These are phyloP conservation scores for Naganishia antarctica DNA, from an alignment of 768 basidiomycete genomes.

Conservation along the genomic window DNA sequence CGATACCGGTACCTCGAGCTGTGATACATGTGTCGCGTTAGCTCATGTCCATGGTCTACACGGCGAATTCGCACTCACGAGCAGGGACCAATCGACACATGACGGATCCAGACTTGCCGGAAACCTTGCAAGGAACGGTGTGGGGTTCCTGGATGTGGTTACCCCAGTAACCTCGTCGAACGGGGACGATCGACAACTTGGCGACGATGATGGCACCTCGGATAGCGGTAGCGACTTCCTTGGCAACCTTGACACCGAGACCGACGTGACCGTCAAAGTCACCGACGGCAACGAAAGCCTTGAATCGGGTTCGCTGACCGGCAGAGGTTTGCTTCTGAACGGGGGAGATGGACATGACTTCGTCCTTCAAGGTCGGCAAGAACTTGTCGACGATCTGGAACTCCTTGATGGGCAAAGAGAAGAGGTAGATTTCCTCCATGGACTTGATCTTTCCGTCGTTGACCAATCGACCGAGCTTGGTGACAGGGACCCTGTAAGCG, in stretches of 20 bases:
- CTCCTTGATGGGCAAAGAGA: conserved; percentile 99
- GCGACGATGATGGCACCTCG: conserved; percentile 99
- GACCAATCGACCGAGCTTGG: conserved; percentile 97
- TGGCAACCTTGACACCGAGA: conserved; percentile 98
- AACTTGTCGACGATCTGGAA: conserved; percentile 99
- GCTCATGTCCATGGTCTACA: neutral
- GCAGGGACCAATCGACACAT: conserved; percentile 99
- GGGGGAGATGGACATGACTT: conserved; percentile 99
- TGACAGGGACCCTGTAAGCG: conserved; percentile 65
- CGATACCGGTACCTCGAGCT: conserved; percentile 95
- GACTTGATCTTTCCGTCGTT: conserved; percentile 99
- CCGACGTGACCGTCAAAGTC: conserved; percentile 98
- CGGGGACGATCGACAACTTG: conserved; percentile 95
- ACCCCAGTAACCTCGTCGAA: conserved; percentile 99
- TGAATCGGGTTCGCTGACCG: conserved; percentile 99
- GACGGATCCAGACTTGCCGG: conserved; percentile 97
- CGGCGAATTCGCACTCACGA: conserved; percentile 45
- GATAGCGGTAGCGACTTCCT: conserved; percentile 99
- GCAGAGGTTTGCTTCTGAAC: conserved; percentile 99
- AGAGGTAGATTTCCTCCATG: conserved; percentile 99
- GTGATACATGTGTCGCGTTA: too few species aligned
- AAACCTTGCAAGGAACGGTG: conserved; percentile 97
- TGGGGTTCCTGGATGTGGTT: conserved; percentile 97
- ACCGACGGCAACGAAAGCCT: conserved; percentile 99
- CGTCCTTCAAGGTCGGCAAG: conserved; percentile 93